Conservation (phyloP, 2,329 filamentous ascomycete species). For the Aspergillus ochraceoroseus region DNA sequence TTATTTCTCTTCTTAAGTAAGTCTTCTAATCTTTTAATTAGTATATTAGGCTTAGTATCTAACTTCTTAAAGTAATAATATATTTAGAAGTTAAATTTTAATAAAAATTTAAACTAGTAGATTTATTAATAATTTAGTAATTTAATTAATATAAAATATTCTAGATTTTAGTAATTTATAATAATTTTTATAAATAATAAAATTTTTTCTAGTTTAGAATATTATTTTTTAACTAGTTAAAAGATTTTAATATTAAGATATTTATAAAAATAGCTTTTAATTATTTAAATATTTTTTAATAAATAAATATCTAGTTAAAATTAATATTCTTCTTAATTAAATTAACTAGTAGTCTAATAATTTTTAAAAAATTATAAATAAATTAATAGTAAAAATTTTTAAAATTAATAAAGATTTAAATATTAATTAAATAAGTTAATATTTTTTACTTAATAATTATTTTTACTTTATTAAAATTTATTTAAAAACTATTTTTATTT, state of each 20-base stretch:
- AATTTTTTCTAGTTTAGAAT: neutral
- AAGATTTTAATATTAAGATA: neutral
- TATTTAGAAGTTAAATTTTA: no score
- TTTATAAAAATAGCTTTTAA: neutral
- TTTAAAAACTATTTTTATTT: no score
- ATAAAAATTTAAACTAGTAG: no score
- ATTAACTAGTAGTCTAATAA: neutral
- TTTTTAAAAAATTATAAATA: neutral
- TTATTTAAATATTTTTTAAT: slow-evolving; percentile 1
- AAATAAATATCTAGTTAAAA: neutral
- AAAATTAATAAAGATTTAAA: slow-evolving; percentile 6
- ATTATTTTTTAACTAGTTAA: no score
- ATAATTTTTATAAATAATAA: neutral
- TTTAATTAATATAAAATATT: no score
- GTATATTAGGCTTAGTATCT: no score
- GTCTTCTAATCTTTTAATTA: no score
- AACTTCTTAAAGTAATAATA: no score
- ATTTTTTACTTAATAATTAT: neutral
- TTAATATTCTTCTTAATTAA: neutral
- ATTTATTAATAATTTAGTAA: no score
- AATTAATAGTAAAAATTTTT: neutral
- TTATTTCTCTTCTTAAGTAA: no score
- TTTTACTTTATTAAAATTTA: no score
- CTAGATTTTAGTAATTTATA: no score
- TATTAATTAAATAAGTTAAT: slow-evolving; percentile 1